Conservation (phyloP, 306 rosid genomes). For the Pterocarpus santalinus region DNA sequence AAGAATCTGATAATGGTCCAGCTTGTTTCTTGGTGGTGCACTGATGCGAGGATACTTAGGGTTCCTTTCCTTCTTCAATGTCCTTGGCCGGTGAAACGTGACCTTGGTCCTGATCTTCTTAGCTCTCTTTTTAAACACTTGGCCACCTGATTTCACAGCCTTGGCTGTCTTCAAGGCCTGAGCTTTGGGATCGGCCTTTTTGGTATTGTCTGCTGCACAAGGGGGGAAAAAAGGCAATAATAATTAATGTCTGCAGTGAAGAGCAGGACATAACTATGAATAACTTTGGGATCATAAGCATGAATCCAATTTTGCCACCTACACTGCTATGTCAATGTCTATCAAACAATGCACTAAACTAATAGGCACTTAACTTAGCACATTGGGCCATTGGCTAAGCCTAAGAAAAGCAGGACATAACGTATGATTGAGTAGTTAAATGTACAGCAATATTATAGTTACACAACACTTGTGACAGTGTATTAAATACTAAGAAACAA, state of each 20-base stretch:
- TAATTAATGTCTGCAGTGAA: too few species aligned
- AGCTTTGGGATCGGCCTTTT: conserved; percentile 81
- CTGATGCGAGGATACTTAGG: conserved; percentile 90
- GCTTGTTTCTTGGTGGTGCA: conserved; percentile 86
- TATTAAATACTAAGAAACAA: neutral
- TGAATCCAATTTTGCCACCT: neutral
- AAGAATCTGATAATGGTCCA: conserved; percentile 90
- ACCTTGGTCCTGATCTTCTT: conserved; percentile 85
- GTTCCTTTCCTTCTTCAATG: conserved; percentile 78
- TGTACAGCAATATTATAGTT: neutral
- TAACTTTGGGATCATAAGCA: neutral
- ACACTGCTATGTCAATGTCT: neutral
- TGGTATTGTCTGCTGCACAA: conserved; percentile 61
- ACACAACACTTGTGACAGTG: neutral
- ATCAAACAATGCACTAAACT: neutral
- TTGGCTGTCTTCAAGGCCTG: conserved; percentile 93
- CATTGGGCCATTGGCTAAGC: neutral
- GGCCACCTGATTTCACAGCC: conserved; percentile 83
- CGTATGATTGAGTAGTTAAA: neutral
- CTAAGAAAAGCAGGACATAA: neutral
- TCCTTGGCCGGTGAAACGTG: conserved; percentile 92
- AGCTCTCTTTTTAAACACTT: conserved; percentile 74
- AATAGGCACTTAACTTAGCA: neutral
- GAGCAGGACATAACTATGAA: too few species aligned
- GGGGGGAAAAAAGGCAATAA: too few species aligned